Evolutionary conservation across 1,139 yeast species (phyloP).

Genomic region (Blastobotrys illinoisensis): DNA sequence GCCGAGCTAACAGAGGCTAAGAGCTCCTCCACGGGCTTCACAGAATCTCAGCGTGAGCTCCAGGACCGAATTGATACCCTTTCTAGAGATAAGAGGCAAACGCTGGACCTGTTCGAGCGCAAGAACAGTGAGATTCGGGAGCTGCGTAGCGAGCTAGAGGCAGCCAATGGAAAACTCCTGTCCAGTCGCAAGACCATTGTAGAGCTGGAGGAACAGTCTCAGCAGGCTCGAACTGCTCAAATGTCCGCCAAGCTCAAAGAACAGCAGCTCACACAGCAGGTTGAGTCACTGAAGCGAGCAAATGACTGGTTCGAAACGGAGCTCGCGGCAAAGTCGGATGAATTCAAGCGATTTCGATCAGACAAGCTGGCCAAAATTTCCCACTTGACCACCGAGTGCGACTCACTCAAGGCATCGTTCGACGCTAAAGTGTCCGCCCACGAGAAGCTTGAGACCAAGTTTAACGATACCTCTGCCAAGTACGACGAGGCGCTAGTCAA

Average conservation of each 20-base stretch:
- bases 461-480: slow-evolving; percentile 35
- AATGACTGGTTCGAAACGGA: slow-evolving; percentile 39
- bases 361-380: slow-evolving; percentile 32
- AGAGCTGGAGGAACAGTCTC: slow-evolving; percentile 37
- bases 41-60: slow-evolving; percentile 5
- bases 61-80: slow-evolving; percentile 20
- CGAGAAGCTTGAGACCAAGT: slow-evolving; percentile 28
- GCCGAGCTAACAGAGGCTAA: slow-evolving; percentile 30
- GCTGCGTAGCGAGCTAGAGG: slow-evolving; percentile 49
- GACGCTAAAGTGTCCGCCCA: slow-evolving; percentile 31
- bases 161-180: slow-evolving; percentile 45
- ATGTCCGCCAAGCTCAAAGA: slow-evolving; percentile 35
- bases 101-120: slow-evolving; percentile 40
- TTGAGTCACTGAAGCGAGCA: slow-evolving; percentile 34
- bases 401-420: slow-evolving; percentile 32
- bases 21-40: slow-evolving; percentile 22
- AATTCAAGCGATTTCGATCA: slow-evolving; percentile 36
- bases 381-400: slow-evolving; percentile 34
- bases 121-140: slow-evolving; percentile 45
- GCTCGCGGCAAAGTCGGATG: slow-evolving; percentile 32
- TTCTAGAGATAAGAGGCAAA: slow-evolving; percentile 36
- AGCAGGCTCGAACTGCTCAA: slow-evolving; percentile 32
- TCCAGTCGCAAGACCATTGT: slow-evolving; percentile 38
- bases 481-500: slow-evolving; percentile 39
- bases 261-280: slow-evolving; percentile 38